Base-by-base conservation (phyloP, 2,329 filamentous ascomycete genomes). In the Pseudogymnoascus sp. region DNA sequence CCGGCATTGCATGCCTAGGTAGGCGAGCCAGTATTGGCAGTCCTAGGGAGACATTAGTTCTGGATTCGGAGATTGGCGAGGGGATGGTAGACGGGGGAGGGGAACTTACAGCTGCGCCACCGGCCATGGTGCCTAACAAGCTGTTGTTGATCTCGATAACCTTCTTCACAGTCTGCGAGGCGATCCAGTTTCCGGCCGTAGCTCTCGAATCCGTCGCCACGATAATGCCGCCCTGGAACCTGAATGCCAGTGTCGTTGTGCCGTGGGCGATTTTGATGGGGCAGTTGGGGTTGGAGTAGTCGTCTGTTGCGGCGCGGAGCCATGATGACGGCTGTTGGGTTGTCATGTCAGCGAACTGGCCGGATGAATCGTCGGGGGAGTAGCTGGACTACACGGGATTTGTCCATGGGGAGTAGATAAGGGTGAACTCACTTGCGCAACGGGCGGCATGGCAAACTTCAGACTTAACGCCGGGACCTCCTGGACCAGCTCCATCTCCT, bases 191-290 rank as follows among this genome's bases (percentile, higher is more conserved):
- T 71, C 94, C 94, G 30, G 94, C 93, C 57, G 94, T 96, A 63
- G 94, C 94, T 78, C 94, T 87, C 63, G 94, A 99, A 79, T 99
- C 94, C 63, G 94, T 99, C 60, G 93, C 93, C 59, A 99, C 93
- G 73, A 99, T 95, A 78, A 99, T 97, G 73, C 94, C 94, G 71
- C 92, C 92, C 79, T 97, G 87, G 83, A 97, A 99, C 74, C 93
- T 87, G 83, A 99, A 99, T 65, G 92, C 93, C 64, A 99, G 86
- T 59, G 94, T 99, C 63, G 94, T 99, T 64, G 94, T 99, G 73
- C 94, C 94, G 84, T 99, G 94, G 66, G 94, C 94, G 71, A 99
- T 92, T 84, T 99, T 99, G 84, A 99, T 99, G 69, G 94, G 94
- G 77, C 92, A 97, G 77, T 89, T 86, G 63, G 94, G 91, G 81